Percentiles rank a stretch among this genome's conserved stretches.
phyloP scores from a whole-genome alignment of 1,284 basidiomycete genomes.

The Pseudozyma tsukubaensis region DNA sequence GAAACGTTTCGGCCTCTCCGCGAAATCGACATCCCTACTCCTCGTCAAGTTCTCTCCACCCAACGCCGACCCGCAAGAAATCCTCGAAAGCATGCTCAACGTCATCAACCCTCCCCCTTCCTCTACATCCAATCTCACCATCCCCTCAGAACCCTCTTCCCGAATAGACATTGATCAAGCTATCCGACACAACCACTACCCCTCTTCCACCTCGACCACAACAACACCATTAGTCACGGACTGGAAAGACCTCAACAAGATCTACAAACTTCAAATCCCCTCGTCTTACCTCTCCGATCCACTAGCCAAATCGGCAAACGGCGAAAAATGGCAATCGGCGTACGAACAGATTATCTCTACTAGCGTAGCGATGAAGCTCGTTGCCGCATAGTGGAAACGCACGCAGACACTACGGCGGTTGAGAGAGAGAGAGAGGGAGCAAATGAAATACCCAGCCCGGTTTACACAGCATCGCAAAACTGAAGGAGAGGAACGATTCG shows the following conservation, averaged over 20 bases:
- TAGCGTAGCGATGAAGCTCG: conserved; percentile 51
- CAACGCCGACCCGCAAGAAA: conserved; percentile 10
- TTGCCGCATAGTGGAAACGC: conserved; percentile 20
- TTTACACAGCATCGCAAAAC: neutral
- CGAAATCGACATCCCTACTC: conserved; percentile 34
- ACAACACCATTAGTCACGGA: conserved; percentile 21
- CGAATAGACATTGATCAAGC: conserved; percentile 29
- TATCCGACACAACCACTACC: conserved; percentile 21
- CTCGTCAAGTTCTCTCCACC: conserved; percentile 40
- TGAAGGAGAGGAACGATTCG: no score
- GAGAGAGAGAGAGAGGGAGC: no score
- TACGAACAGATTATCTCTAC: conserved; percentile 48
- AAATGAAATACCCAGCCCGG: no score
- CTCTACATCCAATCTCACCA: conserved; percentile 12
- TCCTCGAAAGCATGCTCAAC: conserved; percentile 34
- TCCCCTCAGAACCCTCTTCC: neutral
- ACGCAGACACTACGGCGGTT: neutral
- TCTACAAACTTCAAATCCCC: conserved; percentile 52
- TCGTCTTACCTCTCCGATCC: conserved; percentile 8
- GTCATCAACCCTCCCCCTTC: conserved; percentile 11
- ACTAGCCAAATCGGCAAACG: neutral
- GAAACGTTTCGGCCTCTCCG: conserved; percentile 44
- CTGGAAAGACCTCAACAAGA: conserved; percentile 52
- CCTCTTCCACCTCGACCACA: neutral
- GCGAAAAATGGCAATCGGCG: conserved; percentile 5